phyloP scores from a whole-genome alignment of 305 asterid species.

The Solanum hybrid region DNA sequence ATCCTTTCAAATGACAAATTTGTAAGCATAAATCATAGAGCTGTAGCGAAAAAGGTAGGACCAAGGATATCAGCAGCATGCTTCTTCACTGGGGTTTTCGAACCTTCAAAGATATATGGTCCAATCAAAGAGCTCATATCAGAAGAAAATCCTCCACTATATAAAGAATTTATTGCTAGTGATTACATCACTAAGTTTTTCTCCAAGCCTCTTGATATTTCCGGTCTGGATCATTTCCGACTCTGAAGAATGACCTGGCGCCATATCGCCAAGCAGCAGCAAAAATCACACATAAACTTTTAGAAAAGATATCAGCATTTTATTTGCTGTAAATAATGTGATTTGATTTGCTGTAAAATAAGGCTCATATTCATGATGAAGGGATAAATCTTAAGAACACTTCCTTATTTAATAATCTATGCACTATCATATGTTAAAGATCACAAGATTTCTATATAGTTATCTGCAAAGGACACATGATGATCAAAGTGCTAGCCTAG shows the following conservation, averaged over 20 bases:
- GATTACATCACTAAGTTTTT: slow-evolving; percentile 30
- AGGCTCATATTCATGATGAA: too few relatives aligned
- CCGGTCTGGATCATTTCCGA: slow-evolving; percentile 39
- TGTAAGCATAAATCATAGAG: slow-evolving; percentile 48
- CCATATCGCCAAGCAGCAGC: neutral
- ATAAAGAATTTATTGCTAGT: slow-evolving; percentile 38
- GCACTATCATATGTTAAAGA: too few relatives aligned
- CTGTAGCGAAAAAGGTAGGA: slow-evolving; percentile 36
- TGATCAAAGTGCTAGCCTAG: too few relatives aligned
- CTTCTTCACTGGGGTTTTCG: slow-evolving; percentile 31
- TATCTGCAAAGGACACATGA: too few relatives aligned
- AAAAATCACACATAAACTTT: neutral
- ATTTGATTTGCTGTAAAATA: too few relatives aligned
- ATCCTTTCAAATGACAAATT: slow-evolving; percentile 48
- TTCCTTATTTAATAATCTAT: too few relatives aligned
- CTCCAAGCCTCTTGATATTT: slow-evolving; percentile 21
- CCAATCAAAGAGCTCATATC: slow-evolving; percentile 47
- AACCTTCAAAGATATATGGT: slow-evolving; percentile 26
- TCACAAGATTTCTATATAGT: too few relatives aligned
- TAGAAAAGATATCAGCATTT: too few relatives aligned
- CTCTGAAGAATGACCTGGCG: neutral
- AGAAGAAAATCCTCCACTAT: slow-evolving; percentile 22
- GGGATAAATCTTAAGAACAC: too few relatives aligned
- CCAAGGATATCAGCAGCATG: slow-evolving; percentile 62
- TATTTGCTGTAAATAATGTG: too few relatives aligned